Evolutionary conservation across 768 basidiomycete genomes (phyloP).

Genomic region (Termitomyces sp.): DNA sequence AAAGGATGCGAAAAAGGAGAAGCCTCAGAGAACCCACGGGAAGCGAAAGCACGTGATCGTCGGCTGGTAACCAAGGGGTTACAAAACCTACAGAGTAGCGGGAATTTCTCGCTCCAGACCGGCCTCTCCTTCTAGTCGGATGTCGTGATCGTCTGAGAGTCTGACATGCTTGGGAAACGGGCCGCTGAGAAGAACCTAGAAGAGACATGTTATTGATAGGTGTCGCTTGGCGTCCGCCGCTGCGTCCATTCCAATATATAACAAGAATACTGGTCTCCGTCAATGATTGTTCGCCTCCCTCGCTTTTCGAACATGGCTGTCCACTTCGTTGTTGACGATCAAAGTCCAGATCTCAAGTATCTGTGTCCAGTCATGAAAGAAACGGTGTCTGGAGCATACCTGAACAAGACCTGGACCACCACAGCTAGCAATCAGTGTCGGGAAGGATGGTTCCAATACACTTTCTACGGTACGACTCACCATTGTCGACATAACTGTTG

Average conservation of each 20-base stretch:
- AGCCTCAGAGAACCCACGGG: no score
- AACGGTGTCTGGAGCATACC: conserved; percentile 28
- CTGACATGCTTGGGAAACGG: not conserved
- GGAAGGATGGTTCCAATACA: conserved; percentile 34
- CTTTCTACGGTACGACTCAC: conserved; percentile 28
- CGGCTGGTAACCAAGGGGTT: no score
- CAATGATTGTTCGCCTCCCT: not conserved
- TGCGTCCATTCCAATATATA: not conserved
- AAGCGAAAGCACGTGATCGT: no score
- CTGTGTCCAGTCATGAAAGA: conserved; percentile 30
- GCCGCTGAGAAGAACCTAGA: not conserved
- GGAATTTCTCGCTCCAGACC: no score
- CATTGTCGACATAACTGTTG: not conserved
- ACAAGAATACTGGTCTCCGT: not conserved
- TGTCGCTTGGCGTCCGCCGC: not conserved
- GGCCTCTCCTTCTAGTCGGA: not conserved
- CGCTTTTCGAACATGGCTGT: conserved; percentile 5
- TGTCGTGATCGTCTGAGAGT: not conserved
- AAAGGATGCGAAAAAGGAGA: no score
- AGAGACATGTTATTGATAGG: not conserved
- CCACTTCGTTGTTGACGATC: conserved; percentile 34
- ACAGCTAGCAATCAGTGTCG: conserved; percentile 24
- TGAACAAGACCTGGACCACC: conserved; percentile 35
- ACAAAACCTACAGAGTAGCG: no score
- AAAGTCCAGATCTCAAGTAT: conserved; percentile 28